Base-by-base conservation (phyloP, 306 rosid species). In the Citrullus amarus region DNA sequence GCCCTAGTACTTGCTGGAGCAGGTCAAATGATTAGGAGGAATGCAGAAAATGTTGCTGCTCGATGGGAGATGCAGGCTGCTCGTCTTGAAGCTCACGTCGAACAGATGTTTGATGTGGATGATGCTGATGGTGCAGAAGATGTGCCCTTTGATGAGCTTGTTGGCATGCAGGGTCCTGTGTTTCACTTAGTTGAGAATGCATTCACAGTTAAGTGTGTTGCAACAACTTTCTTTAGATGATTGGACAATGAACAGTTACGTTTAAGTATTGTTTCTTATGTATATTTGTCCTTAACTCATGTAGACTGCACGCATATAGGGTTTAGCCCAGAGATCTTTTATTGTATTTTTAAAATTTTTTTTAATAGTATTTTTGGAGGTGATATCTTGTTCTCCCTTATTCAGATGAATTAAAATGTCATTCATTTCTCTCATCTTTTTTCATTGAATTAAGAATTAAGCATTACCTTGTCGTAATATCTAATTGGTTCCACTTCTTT, bases 141-240 rank as follows among this genome's bases (percentile, higher is more conserved):
- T 90, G 99, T 96, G 28, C 99, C 99, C 57, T 96, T 96, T 80
- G 99, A 96, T 86, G 98, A 96, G 89, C 98, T 96, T 55, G 98
- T 96, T 73, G 99, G 99, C 88, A 96, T 96, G 99, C 98, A 96
- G 91, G 99, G 99, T 78, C 99, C 99, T 72, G 97, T 96, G 80
- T 96, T 96, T 88, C 99, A 92, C 91, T 87, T 96, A 85, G 97
- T 96, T 85, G 98, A 96, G 86, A 96, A 96, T 83, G 99, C 99
- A 69, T 96, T 96, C 71, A 96, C 99, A 78, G 99, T 96, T 82
- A 88, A 97, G 74, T 79, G 77, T 73, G 57, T 34, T 50, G 77
- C 77, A 65, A 8, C 61, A 30, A 30, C 8, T 30, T 48, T 73
- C 14, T 73, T 32, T 51, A 8, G 39, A 72, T 50, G 4, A 30